Evolutionary conservation across 2,329 filamentous ascomycete genomes (phyloP).

Genomic region (Drechslerella dactyloides): DNA sequence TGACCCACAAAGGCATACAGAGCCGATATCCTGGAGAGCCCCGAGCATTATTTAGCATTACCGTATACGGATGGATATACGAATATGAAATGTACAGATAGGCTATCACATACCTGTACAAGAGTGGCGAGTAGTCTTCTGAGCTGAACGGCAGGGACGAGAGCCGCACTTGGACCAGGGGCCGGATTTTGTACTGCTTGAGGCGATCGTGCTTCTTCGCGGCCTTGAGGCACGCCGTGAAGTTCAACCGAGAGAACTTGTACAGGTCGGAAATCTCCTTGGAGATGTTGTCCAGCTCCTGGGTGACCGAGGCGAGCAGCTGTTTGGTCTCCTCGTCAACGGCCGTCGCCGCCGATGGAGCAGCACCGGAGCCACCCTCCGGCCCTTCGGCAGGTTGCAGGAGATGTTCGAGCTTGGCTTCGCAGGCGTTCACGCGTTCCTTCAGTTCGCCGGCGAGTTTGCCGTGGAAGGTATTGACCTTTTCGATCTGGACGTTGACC

Average conservation of each 20-base stretch:
- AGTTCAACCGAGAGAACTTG: slow-evolving; percentile 94
- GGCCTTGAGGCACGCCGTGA: slow-evolving; percentile 96
- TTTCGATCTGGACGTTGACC: slow-evolving; percentile 91
- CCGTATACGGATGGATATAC: neutral
- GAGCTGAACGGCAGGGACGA: slow-evolving; percentile 92
- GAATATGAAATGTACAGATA: neutral
- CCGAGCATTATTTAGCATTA: slow-evolving; percentile 12
- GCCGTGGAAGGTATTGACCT: slow-evolving; percentile 87
- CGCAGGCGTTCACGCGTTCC: slow-evolving; percentile 76
- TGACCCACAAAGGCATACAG: slow-evolving; percentile 96
- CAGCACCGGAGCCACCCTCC: slow-evolving; percentile 58
- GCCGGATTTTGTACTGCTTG: slow-evolving; percentile 88
- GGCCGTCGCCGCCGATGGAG: slow-evolving; percentile 56
- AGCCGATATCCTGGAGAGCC: slow-evolving; percentile 70
- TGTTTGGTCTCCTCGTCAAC: slow-evolving; percentile 60
- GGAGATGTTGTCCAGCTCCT: slow-evolving; percentile 83
- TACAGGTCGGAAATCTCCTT: slow-evolving; percentile 92
- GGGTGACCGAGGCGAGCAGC: slow-evolving; percentile 66
- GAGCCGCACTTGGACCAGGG: slow-evolving; percentile 87
- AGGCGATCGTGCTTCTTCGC: slow-evolving; percentile 95
- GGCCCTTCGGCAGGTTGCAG: slow-evolving; percentile 56
- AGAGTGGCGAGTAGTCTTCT: slow-evolving; percentile 86
- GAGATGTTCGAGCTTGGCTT: slow-evolving; percentile 69
- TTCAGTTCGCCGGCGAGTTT: slow-evolving; percentile 80
- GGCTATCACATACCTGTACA: slow-evolving; percentile 67